A percentile compares a stretch with the other conserved stretches of the same genome.
Evolutionary conservation across 2,329 filamentous ascomycete species (phyloP).

Genomic region (Ampelomyces quisqualis): DNA sequence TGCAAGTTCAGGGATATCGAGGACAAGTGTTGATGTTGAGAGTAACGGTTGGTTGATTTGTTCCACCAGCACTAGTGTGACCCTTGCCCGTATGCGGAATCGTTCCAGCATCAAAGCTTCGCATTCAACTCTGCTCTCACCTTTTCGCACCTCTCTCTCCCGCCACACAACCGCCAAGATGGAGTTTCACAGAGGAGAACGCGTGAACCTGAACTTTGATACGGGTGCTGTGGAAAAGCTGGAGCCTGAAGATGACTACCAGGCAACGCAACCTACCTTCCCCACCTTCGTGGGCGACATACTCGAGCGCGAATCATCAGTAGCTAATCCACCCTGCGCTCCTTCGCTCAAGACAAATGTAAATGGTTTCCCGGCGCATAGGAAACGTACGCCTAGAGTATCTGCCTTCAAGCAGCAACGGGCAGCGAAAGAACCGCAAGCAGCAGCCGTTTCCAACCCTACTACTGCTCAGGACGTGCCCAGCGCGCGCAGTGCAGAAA

Average conservation of each 20-base stretch:
- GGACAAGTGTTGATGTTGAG: too few species aligned
- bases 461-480: constrained; percentile 13
- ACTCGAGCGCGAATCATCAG: constrained; percentile 67
- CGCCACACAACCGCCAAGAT: constrained; percentile 19
- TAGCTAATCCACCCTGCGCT: constrained; percentile 63
- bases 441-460: constrained; percentile 10
- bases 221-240: constrained; percentile 52
- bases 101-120: background rate
- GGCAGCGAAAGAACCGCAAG: constrained; percentile 33
- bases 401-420: constrained; percentile 80
- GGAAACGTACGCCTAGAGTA: constrained; percentile 64
- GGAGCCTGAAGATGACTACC: constrained; percentile 21
- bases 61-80: too few species aligned
- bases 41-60: too few species aligned
- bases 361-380: constrained; percentile 86
- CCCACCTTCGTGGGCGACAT: constrained; percentile 68
- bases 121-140: background rate
- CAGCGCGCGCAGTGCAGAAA: constrained; percentile 14
- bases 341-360: constrained; percentile 58
- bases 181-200: constrained; percentile 58
- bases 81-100: background rate
- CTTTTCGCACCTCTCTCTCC: background rate
- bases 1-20: too few species aligned
- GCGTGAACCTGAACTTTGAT: constrained; percentile 62
- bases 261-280: constrained; percentile 17